Evolutionary conservation across 768 basidiomycete species (phyloP).

Genomic region (Lactarius deliciosus): DNA sequence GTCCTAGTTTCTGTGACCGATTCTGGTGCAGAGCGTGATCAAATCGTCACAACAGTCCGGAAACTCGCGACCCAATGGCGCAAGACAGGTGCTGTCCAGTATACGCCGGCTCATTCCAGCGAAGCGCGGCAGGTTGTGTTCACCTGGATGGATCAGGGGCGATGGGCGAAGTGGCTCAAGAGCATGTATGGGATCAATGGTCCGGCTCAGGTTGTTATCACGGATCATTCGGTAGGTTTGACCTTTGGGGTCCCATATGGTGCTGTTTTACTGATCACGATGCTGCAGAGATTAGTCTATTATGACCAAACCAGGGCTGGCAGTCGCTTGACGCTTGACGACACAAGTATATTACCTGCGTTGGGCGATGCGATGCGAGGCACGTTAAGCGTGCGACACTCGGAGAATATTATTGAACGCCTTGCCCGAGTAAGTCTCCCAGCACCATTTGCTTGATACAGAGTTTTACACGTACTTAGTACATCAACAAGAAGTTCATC

Average conservation of each 20-base stretch:
- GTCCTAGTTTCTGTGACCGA: constrained; percentile 61
- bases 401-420: constrained; percentile 70
- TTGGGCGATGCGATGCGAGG: constrained; percentile 64
- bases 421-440: constrained; percentile 54
- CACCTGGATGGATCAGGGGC: constrained; percentile 83
- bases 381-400: constrained; percentile 53
- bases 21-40: constrained; percentile 35
- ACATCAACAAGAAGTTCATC: constrained; percentile 35
- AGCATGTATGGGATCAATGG: constrained; percentile 77
- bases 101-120: constrained; percentile 29
- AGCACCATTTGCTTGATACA: neutral
- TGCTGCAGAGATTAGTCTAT: constrained; percentile 63
- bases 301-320: constrained; percentile 66
- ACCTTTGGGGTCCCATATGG: neutral
- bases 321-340: constrained; percentile 54
- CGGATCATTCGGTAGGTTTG: constrained; percentile 74
- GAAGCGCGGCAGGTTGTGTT: constrained; percentile 67
- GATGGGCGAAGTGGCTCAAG: constrained; percentile 89
- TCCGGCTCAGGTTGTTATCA: constrained; percentile 57
- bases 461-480: constrained; percentile 30
- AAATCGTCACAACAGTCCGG: constrained; percentile 47
- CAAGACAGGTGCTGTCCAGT: constrained; percentile 37
- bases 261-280: constrained; percentile 5
- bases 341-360: constrained; percentile 59
- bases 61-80: constrained; percentile 65